Evolutionary conservation across 78 protist genomes (phyloP).

Genomic region (Dictyostelium firmibasis): DNA sequence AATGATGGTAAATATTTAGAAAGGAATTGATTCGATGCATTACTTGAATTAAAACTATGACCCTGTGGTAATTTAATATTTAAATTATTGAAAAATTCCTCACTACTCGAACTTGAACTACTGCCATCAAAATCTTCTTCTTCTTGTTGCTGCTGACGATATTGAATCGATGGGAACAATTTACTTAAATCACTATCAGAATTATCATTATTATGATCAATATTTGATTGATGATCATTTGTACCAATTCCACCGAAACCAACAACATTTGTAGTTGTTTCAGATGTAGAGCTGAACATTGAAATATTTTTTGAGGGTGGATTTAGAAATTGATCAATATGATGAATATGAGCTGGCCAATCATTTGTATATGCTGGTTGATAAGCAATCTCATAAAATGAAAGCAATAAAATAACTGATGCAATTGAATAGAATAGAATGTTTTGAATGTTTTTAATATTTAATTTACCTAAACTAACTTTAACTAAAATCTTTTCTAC

Average conservation of each 20-base stretch:
- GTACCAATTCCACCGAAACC: background rate
- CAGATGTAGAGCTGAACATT: background rate
- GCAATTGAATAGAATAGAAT: constrained; percentile 15
- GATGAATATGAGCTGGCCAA: constrained; percentile 86
- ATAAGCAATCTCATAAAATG: constrained; percentile 30
- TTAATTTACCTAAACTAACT: background rate
- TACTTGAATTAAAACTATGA: background rate
- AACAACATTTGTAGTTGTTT: background rate
- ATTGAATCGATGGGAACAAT: background rate
- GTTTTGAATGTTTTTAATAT: background rate
- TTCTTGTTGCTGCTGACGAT: background rate
- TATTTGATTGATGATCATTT: background rate
- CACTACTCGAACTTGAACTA: background rate
- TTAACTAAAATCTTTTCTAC: background rate
- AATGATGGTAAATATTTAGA: background rate
- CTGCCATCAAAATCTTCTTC: background rate
- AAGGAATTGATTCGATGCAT: background rate
- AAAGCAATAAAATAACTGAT: background rate
- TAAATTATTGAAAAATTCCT: background rate
- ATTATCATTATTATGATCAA: background rate
- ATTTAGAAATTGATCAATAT: constrained; percentile 55
- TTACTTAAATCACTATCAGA: background rate
- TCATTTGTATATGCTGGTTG: constrained; percentile 72
- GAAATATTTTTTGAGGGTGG: background rate
- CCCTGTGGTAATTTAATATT: background rate